Base-by-base conservation (phyloP, 768 basidiomycete genomes). In the Lactarius psammicola region DNA sequence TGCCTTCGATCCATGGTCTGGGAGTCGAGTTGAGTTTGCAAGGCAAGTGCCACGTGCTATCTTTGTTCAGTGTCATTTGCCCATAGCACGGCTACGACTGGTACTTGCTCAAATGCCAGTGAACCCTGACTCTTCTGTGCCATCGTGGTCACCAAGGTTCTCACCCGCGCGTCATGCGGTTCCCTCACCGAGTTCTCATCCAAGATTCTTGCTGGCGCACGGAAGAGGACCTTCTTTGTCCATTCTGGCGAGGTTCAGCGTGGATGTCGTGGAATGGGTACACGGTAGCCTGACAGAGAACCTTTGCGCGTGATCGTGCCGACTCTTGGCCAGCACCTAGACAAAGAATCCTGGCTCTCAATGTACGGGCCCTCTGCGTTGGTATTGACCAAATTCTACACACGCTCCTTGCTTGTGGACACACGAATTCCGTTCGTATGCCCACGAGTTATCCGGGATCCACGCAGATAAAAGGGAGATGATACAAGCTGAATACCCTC, bases 221-320 rank as follows among this genome's bases (percentile, higher is more conserved):
- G 54, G 28, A 55, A 55, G 30, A 55, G 31, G 30, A 20, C 28
- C 54, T 55, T 33, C 8, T 55, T 31, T 55, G 28, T 55, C 28
- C 54, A 28, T 31, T 28, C 10, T 15, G 31, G 31, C 18, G 31
- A 17, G 13, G 23, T 31, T 10, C 30, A 31, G 5, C 30, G 18
- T 55, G 54, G 54, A 28, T 33, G 20, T 55, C 54, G 31, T 55
- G 30, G 54, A 55, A 55, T 55, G 54, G n/a, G 8, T 55, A 18
- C 54, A 20, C 28, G 13, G 17, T 33, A 3, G 23, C 28, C 54
- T 31, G 30, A 28, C 17, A 40, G 7, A 40, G 40, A 33, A 28
- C 17, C 18, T 7, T 18, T 20, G 31, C 54, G 54, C 31, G 28
- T 55, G 54, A 55, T 33, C 54, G 28, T 55, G 28, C 17, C 54